These are phyloP conservation scores for Vanderwaltozyma yarrowii DNA, from an alignment of 805 yeast species.

Conservation along the genomic window DNA sequence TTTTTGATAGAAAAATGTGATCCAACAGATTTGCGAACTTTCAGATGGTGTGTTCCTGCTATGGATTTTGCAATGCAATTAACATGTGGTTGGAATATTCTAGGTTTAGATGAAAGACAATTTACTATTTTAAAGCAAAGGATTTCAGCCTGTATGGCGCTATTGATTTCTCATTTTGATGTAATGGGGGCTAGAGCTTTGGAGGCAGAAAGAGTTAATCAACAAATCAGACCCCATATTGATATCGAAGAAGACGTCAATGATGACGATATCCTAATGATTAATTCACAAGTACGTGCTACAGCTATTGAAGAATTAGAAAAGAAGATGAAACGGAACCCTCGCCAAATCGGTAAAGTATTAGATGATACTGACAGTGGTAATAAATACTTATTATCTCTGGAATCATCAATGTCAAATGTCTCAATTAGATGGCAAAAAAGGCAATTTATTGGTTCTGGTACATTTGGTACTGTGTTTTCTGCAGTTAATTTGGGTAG, in stretches of 20 bases:
- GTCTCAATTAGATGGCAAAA: slow-evolving; percentile 96
- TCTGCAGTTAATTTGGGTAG: slow-evolving; percentile 89
- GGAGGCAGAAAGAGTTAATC: slow-evolving; percentile 39
- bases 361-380: slow-evolving; percentile 81
- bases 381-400: slow-evolving; percentile 72
- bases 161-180: slow-evolving; percentile 90
- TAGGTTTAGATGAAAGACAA: slow-evolving; percentile 68
- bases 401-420: slow-evolving; percentile 83
- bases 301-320: slow-evolving; percentile 58
- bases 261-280: slow-evolving; percentile 43
- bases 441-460: slow-evolving; percentile 87
- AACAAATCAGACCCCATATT: slow-evolving; percentile 24
- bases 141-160: slow-evolving; percentile 90
- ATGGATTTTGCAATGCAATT: slow-evolving; percentile 92
- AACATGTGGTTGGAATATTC: slow-evolving; percentile 81
- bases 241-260: slow-evolving; percentile 37
- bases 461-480: slow-evolving; percentile 89
- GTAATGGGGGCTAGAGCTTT: slow-evolving; percentile 93
- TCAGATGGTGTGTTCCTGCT: slow-evolving; percentile 93
- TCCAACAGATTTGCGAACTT: slow-evolving; percentile 84
- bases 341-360: slow-evolving; percentile 68
- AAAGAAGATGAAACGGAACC: slow-evolving; percentile 32
- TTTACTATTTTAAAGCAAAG: slow-evolving; percentile 62
- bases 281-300: slow-evolving; percentile 60
- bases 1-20: slow-evolving; percentile 91